Evolutionary conservation across 2,329 filamentous ascomycete species (phyloP).

Genomic region (Calonectria honghensis): DNA sequence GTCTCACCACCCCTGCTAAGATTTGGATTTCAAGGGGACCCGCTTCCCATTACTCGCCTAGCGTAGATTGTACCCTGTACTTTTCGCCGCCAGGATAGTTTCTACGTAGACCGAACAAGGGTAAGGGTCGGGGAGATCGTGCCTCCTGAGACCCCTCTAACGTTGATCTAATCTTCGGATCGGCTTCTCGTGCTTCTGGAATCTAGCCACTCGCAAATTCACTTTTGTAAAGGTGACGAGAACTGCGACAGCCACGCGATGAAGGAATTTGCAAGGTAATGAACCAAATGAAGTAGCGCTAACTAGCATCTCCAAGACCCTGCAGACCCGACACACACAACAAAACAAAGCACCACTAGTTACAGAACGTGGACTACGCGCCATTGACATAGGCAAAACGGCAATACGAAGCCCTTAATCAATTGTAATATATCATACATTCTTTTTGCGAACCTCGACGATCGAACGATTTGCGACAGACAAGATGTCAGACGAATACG

Average conservation of each 20-base stretch:
- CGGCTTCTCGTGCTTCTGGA: conserved; percentile 1
- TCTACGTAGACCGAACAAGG: neutral
- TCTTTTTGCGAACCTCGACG: conserved; percentile 17
- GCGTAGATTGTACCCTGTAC: neutral
- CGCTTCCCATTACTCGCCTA: conserved; percentile 3
- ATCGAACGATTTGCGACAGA: conserved; percentile 11
- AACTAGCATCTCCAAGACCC: neutral
- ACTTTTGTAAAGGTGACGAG: conserved; percentile 9
- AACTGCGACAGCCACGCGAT: neutral
- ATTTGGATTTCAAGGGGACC: neutral
- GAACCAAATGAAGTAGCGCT: conserved; percentile 6
- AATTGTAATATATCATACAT: conserved; percentile 12
- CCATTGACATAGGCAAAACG: neutral
- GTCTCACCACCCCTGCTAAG: neutral
- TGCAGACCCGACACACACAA: neutral
- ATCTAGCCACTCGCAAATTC: conserved; percentile 6
- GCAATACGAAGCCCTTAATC: conserved; percentile 4
- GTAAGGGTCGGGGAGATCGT: conserved; percentile 3
- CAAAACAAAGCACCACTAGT: neutral
- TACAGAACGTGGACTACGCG: neutral
- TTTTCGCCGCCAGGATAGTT: neutral
- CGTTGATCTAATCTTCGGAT: neutral
- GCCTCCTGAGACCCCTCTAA: conserved; percentile 2
- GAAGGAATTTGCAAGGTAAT: conserved; percentile 24
- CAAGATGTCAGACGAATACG: conserved; percentile 33